Evolutionary conservation across 2,329 filamentous ascomycete species (phyloP), one percentile per base, ranked within the genome.

Genomic region (Cladobotryum protrusum): DNA sequence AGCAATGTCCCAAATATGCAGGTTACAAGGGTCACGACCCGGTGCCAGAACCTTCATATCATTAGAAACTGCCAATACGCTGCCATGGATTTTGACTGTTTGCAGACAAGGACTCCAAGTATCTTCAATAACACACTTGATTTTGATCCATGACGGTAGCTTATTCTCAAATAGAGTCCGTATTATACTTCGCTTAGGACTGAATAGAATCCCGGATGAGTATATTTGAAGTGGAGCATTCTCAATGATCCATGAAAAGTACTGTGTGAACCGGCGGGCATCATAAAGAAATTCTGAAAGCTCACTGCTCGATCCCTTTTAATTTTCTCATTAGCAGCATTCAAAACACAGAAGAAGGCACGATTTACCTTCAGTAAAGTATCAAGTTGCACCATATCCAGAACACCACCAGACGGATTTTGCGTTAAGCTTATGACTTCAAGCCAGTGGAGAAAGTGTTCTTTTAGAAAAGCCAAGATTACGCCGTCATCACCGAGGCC

Each of bases 401-500:
- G 24, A 5, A 50, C n/a, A 17, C 42, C 36, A 9, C 7, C 17
- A 7, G 44, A 15, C 5, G 40, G n/a, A 18, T 18, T 34, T n/a
- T 15, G 24, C 14, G 36, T 11, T 3, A 47, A n/a, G 34, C 14
- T 49, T 19, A 49, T 33, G 14, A 17, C 17, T 12, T 49, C 42
- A 9, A 49, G 17, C 47, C 47, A 49, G 17, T 49, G 20, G 13
- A 49, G 47, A 2, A 49, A 24, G n/a, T 49, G 24, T 7, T 6
- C 8, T 5, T 49, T 34, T 13, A 35, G 13, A 18, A 49, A 45
- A 13, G 5, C 3, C 3, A 39, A 9, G 33, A 36, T 36, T 14
- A 12, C 12, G 17, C 24, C 18, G 7, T 39, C 44, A 18, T 34
- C n/a, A 13, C 35, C 14, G 19, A 13, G 13, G 61, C 64, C 57